Conservation (phyloP, 257 asterid genomes). For the Asclepias syriaca region DNA sequence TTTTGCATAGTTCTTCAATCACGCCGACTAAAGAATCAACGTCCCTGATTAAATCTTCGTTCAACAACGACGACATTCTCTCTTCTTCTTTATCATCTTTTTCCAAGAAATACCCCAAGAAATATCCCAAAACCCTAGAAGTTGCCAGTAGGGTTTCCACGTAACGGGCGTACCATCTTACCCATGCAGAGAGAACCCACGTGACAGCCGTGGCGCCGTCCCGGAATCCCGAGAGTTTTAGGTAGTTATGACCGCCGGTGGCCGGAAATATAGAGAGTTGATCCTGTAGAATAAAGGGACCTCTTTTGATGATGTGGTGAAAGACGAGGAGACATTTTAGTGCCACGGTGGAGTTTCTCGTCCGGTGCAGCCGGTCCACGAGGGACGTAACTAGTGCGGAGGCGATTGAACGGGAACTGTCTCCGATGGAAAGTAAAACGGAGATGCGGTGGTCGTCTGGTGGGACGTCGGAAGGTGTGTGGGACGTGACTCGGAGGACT, state of each 20-base stretch:
- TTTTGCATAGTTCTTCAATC: constrained; percentile 47
- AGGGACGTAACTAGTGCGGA: constrained; percentile 53
- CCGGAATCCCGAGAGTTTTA: constrained; percentile 67
- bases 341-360: constrained; percentile 60
- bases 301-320: constrained; percentile 66
- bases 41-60: constrained; percentile 51
- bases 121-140: constrained; percentile 52
- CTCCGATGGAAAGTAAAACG: constrained; percentile 53
- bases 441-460: constrained; percentile 43
- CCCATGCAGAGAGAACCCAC: constrained; percentile 64
- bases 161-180: constrained; percentile 71
- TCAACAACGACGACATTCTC: constrained; percentile 39
- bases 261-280: constrained; percentile 71
- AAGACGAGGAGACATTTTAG: constrained; percentile 59
- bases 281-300: constrained; percentile 84
- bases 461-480: constrained; percentile 42
- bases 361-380: constrained; percentile 78
- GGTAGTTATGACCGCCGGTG: constrained; percentile 64
- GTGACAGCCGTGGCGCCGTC: constrained; percentile 53
- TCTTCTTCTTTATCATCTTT: constrained; percentile 27
- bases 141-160: constrained; percentile 53
- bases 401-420: constrained; percentile 74
- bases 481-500: constrained; percentile 75
- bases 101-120: too few relatives aligned
- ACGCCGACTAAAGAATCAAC: constrained; percentile 38